Conservation (phyloP, 2,329 filamentous ascomycete species). For the Talaromyces piceae region DNA sequence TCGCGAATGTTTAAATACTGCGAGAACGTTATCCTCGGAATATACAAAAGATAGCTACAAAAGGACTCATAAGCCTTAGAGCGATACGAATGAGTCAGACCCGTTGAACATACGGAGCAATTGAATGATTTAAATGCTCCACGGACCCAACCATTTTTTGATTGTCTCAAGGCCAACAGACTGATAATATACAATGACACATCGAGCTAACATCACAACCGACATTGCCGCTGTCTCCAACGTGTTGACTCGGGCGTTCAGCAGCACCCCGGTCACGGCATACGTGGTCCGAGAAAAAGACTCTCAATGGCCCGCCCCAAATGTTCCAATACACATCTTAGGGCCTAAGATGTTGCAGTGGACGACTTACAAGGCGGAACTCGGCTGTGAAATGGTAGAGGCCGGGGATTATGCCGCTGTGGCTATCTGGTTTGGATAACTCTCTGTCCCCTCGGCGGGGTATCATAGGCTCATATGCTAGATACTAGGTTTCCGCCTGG, state of each 20-base stretch:
- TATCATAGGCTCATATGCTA: not conserved
- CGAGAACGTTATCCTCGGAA: not conserved
- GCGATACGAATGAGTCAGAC: too few species aligned
- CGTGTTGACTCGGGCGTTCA: constrained; percentile 5
- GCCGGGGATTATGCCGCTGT: constrained; percentile 10
- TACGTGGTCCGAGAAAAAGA: constrained; percentile 1
- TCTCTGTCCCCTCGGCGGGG: not conserved
- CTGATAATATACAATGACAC: constrained; percentile 1
- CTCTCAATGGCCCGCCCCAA: constrained; percentile 7
- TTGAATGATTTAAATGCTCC: not conserved
- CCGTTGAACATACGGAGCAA: too few species aligned
- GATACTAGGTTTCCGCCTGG: constrained; percentile 10
- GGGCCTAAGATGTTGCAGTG: constrained; percentile 5
- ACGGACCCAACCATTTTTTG: not conserved
- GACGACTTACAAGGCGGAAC: constrained; percentile 8
- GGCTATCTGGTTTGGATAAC: constrained; percentile 8
- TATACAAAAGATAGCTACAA: not conserved
- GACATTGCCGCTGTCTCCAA: constrained; percentile 6
- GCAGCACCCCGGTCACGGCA: not conserved
- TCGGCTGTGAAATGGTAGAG: constrained; percentile 7
- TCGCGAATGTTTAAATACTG: too few species aligned
- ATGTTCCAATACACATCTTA: constrained; percentile 1
- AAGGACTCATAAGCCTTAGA: not conserved
- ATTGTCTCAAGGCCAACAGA: not conserved
- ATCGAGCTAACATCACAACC: constrained; percentile 2